Evolutionary conservation across 2,329 filamentous ascomycete genomes (phyloP), one percentile per base, ranked within the genome.

Genomic region (Colletotrichum costaricense): DNA sequence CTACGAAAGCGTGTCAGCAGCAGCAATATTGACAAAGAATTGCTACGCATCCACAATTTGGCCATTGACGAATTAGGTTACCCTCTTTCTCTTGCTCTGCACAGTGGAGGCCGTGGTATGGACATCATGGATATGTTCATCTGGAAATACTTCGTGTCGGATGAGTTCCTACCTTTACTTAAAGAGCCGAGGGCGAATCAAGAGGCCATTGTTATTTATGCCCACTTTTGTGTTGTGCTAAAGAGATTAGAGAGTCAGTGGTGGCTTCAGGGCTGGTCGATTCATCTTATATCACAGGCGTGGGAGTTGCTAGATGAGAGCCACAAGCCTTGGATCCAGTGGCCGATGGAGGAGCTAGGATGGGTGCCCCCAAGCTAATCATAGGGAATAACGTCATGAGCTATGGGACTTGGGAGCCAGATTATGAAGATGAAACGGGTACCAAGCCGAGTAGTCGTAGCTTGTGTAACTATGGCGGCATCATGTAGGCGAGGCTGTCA

Each of bases 51-150:
- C 28, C 76, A 77, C 63, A 72, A 74, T 56, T 33, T 38, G 16
- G 68, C 66, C 7, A 77, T 77, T 26, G 70, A 74, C 16, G 71
- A 76, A 16, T 64, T 77, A 35, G 58, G 74, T 5, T 63, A 65
- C 7, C 62, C 74, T 9, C 68, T 77, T 11, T 63, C 63, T 11
- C 65, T 76, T 14, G 59, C 68, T 16, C 6, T 70, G 28, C 22
- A 66, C 4, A 46, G 38, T 3, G 70, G 56, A 1, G 70, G 60
- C 5, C 46, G 35, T 38, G 60, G 54, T 14, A 76, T 77, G 63
- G 84, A 86, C 56, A 76, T 81, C 7, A 76, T 80, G 2, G 84
- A 86, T 67, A 77, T 83, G 2, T 84, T 85, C 73, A 77, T 83
- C 5, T 85, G 83, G 83, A 78, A 84, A 55, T 85, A 82, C 75